Evolutionary conservation across 495 filamentous ascomycete genomes (phyloP).

Genomic region (Penicillium samsonianum): DNA sequence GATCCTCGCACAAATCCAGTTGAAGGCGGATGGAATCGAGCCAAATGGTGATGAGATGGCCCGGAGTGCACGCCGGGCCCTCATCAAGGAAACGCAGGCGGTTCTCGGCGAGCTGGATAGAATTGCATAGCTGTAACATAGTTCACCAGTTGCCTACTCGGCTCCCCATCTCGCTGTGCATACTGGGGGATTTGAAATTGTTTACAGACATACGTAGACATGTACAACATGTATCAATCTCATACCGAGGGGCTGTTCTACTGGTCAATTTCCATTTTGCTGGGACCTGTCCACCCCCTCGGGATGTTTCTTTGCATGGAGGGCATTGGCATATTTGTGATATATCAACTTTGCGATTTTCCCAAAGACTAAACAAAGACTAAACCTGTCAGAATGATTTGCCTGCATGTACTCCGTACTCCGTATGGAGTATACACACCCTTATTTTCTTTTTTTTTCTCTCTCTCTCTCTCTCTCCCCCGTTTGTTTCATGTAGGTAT

Average conservation of each 20-base stretch:
- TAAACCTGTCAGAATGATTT: conserved; percentile 10
- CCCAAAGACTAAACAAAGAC: conserved; percentile 13
- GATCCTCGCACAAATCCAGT: conserved; percentile 75
- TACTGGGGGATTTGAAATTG: background rate
- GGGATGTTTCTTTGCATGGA: conserved; percentile 14
- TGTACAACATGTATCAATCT: background rate
- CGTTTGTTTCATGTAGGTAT: too few species aligned
- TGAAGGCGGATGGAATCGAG: conserved; percentile 86
- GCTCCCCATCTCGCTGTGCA: conserved; percentile 1
- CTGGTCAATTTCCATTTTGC: conserved; percentile 5
- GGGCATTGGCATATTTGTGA: conserved; percentile 11
- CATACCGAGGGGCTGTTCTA: background rate
- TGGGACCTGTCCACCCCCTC: conserved; percentile 4
- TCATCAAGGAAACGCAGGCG: conserved; percentile 74
- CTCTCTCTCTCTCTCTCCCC: conserved; percentile 21
- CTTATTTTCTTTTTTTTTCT: background rate
- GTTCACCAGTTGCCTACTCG: conserved; percentile 8
- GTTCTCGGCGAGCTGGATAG: conserved; percentile 64
- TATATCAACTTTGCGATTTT: conserved; percentile 9
- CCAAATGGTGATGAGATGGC: conserved; percentile 65
- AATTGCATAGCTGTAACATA: conserved; percentile 24
- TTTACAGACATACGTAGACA: conserved; percentile 4
- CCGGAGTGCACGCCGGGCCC: conserved; percentile 66
- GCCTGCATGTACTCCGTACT: background rate
- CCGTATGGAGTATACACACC: too few species aligned